Evolutionary conservation across 129 eudicot genomes (phyloP).

Genomic region (Escallonia herrerae): DNA sequence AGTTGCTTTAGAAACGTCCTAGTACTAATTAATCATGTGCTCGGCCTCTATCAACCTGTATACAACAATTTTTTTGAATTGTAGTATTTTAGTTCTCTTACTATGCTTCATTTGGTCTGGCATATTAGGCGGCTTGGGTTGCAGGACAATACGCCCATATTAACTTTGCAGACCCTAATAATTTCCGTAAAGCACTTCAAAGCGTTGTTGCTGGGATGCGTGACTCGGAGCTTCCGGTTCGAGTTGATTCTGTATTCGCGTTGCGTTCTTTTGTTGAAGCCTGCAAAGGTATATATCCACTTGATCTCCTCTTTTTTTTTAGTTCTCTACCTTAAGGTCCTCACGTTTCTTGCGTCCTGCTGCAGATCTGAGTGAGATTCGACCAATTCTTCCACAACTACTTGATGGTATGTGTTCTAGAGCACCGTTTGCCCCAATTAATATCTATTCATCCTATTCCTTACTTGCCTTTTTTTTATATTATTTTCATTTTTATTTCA

Average conservation of each 20-base stretch:
- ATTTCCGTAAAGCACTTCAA: conserved; percentile 77
- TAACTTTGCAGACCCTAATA: conserved; percentile 78
- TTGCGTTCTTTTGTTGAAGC: conserved; percentile 96
- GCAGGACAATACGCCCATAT: conserved; percentile 98
- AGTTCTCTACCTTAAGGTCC: neutral
- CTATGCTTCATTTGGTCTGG: neutral
- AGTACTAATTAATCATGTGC: no score
- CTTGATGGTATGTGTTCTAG: conserved; percentile 63
- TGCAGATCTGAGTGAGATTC: conserved; percentile 78
- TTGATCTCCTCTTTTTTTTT: neutral
- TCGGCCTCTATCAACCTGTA: no score
- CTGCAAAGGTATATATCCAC: conserved; percentile 49
- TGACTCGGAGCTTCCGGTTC: conserved; percentile 96
- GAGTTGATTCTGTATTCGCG: conserved; percentile 95
- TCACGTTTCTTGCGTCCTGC: no score
- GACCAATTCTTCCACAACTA: conserved; percentile 95
- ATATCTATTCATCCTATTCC: neutral
- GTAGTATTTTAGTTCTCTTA: no score
- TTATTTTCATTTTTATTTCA: conserved; percentile 14
- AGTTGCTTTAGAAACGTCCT: conserved; percentile 1
- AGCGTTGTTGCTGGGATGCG: conserved; percentile 96
- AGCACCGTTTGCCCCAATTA: neutral
- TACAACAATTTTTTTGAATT: no score
- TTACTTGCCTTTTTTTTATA: conserved; percentile 1
- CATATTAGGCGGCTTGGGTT: conserved; percentile 94